Percentiles rank a stretch among this genome's conserved stretches.
These are phyloP conservation scores for Lyophyllum semitale DNA, from an alignment of 768 basidiomycete species.

Conservation along the genomic window DNA sequence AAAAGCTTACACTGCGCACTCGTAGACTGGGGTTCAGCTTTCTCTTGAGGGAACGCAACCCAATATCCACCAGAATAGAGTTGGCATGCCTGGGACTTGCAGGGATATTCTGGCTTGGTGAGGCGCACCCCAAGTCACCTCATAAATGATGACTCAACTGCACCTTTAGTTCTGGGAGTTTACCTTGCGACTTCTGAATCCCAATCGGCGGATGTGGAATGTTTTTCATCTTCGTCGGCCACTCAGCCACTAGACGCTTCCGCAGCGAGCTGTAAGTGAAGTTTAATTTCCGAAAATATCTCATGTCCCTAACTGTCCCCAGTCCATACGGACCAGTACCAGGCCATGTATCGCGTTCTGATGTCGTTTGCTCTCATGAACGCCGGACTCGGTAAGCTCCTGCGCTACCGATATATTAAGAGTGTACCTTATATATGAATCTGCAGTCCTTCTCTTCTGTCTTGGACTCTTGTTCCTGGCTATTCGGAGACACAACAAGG, in stretches of 20 bases:
- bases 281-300: not conserved
- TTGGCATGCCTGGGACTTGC: slow-evolving; percentile 69
- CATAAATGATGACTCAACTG: slow-evolving; percentile 5
- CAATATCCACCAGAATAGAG: slow-evolving; percentile 78
- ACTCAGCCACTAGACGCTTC: slow-evolving; percentile 54
- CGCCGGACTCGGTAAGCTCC: slow-evolving; percentile 60
- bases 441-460: slow-evolving; percentile 38
- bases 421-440: not conserved
- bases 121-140: slow-evolving; percentile 22
- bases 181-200: slow-evolving; percentile 76
- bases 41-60: slow-evolving; percentile 66
- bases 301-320: slow-evolving; percentile 13
- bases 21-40: slow-evolving; percentile 65
- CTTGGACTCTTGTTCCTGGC: slow-evolving; percentile 42
- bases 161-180: slow-evolving; percentile 65
- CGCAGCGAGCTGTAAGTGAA: slow-evolving; percentile 63
- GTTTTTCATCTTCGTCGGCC: slow-evolving; percentile 59
- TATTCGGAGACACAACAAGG: slow-evolving; percentile 41
- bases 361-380: slow-evolving; percentile 83
- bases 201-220: slow-evolving; percentile 80
- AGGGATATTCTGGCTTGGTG: slow-evolving; percentile 81
- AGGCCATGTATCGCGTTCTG: slow-evolving; percentile 85
- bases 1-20: not conserved
- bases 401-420: not conserved
- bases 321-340: slow-evolving; percentile 87